A percentile compares a stretch with the other conserved stretches of the same genome.
Evolutionary conservation across 306 rosid species (phyloP).

Genomic region (Vachellia pachyceras): DNA sequence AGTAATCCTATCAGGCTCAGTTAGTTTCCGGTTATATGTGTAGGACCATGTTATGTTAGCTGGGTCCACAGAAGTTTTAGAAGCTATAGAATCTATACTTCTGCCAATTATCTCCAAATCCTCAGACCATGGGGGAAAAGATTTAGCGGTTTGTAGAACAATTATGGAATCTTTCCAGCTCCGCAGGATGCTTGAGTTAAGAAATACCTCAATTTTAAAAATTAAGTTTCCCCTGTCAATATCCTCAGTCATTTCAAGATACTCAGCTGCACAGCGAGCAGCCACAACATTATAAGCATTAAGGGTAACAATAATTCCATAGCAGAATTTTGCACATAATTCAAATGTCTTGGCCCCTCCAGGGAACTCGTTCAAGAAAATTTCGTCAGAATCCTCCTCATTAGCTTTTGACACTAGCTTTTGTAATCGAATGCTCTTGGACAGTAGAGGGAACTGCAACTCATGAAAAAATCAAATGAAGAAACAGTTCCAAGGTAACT

Average conservation of each 20-base stretch:
- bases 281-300: conserved; percentile 97
- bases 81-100: conserved; percentile 94
- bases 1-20: conserved; percentile 60
- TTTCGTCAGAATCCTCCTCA: conserved; percentile 74
- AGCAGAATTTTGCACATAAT: conserved; percentile 93
- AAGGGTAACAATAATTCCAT: conserved; percentile 94
- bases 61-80: conserved; percentile 90
- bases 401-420: conserved; percentile 62
- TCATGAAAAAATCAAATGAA: conserved; percentile 31
- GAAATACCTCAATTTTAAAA: conserved; percentile 92
- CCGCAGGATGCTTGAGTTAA: conserved; percentile 86
- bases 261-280: conserved; percentile 94
- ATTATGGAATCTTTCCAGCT: conserved; percentile 98
- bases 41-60: conserved; percentile 87
- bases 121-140: conserved; percentile 94
- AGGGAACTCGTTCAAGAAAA: conserved; percentile 73
- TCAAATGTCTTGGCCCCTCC: conserved; percentile 95
- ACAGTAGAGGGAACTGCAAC: conserved; percentile 84
- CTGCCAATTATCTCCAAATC: conserved; percentile 88
- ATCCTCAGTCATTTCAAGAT: conserved; percentile 91
- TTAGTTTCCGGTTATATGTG: conserved; percentile 76
- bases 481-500: conserved; percentile 12
- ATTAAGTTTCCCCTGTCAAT: conserved; percentile 82
- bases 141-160: conserved; percentile 88
- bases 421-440: conserved; percentile 83